A percentile compares a stretch with the other conserved stretches of the same genome.
Evolutionary conservation across 1,139 yeast species (phyloP).

Genomic region (Hanseniaspora sp.): DNA sequence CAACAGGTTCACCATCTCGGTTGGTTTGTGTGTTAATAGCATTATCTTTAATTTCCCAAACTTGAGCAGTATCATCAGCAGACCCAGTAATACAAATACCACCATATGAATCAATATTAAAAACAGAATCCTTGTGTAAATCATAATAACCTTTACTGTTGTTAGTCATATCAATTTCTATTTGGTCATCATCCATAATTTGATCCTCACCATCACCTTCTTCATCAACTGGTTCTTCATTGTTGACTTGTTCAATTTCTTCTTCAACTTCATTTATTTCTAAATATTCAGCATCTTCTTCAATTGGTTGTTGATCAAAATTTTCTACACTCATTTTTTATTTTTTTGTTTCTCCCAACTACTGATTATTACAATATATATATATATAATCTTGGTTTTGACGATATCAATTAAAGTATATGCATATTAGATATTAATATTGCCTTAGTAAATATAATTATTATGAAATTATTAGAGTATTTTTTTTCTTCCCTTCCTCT

Average conservation of each 20-base stretch:
- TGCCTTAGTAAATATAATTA: too few relatives aligned
- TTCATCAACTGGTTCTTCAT: slow-evolving; percentile 30
- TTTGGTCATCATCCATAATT: slow-evolving; percentile 27
- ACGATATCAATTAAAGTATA: too few relatives aligned
- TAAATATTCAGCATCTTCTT: slow-evolving; percentile 36
- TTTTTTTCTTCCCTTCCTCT: neutral
- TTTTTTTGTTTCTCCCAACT: neutral
- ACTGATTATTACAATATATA: too few relatives aligned
- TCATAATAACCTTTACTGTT: slow-evolving; percentile 86
- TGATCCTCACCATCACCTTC: slow-evolving; percentile 29
- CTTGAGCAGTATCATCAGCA: slow-evolving; percentile 73
- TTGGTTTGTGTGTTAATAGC: slow-evolving; percentile 12
- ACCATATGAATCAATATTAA: slow-evolving; percentile 70
- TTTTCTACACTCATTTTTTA: slow-evolving; percentile 16
- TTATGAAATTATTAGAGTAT: neutral
- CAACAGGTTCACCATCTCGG: slow-evolving; percentile 52
- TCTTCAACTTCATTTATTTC: slow-evolving; percentile 48
- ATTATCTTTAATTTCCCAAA: slow-evolving; percentile 51
- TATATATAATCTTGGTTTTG: too few relatives aligned
- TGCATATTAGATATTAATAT: too few relatives aligned
- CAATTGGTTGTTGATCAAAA: slow-evolving; percentile 10
- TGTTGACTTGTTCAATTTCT: slow-evolving; percentile 31
- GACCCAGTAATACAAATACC: slow-evolving; percentile 76
- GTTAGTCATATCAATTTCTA: slow-evolving; percentile 68
- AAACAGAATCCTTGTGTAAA: slow-evolving; percentile 73